Conservation (phyloP, 140 eudicot genomes). For the Anethum foeniculum region DNA sequence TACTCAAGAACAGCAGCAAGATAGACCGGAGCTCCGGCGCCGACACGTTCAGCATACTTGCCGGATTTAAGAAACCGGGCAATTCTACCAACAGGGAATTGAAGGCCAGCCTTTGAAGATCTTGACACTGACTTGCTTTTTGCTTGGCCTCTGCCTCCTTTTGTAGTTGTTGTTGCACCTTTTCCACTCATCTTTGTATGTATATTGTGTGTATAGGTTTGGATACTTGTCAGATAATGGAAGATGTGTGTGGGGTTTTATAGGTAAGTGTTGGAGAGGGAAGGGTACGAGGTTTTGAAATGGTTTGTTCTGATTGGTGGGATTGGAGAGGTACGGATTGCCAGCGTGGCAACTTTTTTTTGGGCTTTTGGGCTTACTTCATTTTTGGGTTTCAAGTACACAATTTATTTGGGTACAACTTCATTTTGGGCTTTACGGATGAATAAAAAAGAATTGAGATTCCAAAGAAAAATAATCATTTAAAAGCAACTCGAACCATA, state of each 20-base stretch:
- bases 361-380: not conserved
- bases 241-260: not conserved
- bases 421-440: too few species aligned
- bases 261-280: not conserved
- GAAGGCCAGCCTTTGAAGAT: constrained; percentile 7
- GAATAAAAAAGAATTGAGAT: too few species aligned
- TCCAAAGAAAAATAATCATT: too few species aligned
- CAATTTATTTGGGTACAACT: not conserved
- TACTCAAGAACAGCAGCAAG: not conserved
- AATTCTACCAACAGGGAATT: constrained; percentile 8
- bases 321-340: not conserved
- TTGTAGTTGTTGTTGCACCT: constrained; percentile 9
- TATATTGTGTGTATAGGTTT: not conserved
- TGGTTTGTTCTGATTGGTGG: not conserved
- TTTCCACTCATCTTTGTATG: not conserved
- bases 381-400: not conserved
- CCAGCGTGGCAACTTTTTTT: not conserved
- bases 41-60: constrained; percentile 11
- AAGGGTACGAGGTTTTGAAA: not conserved
- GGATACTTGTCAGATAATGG: not conserved
- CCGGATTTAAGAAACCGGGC: not conserved
- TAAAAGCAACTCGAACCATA: too few species aligned
- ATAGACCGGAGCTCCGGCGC: constrained; percentile 9
- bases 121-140: not conserved
- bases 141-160: constrained; percentile 21